Base-by-base conservation (phyloP, 768 basidiomycete species). In the Amanita fuliginea region DNA sequence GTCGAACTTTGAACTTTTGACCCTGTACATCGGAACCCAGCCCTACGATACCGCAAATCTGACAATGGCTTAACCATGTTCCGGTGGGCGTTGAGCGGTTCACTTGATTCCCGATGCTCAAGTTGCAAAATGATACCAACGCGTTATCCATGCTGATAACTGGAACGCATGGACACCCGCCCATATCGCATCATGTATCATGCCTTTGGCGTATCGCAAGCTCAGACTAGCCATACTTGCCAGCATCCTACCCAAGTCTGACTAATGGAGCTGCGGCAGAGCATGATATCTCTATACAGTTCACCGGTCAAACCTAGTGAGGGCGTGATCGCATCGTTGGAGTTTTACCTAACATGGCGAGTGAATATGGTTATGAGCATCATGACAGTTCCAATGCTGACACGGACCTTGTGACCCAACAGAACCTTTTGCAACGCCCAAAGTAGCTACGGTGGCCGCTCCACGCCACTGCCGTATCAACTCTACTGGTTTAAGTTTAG, bases 231-330 rank as follows among this genome's bases (percentile, higher is more conserved):
- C 16, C 39, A 40, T 40, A 21, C 21, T 21, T 19, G 21, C 19
- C 9, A 19, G 39, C 9, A 19, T 19, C 16, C 8, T 40, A 10
- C 39, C 39, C 39, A 11, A 40, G 39, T 40, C n/a, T 40, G 16
- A 40, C 39, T 40, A 40, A 40, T 40, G 39, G 39, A 40, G 39
- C 39, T 40, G 39, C n/a, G 18, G 36, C 39, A 40, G 39, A 40
- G 39, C 39, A 6, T 40, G 39, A 40, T 40, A 21, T 40, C 19
- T 37, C n/a, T 37, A n/a, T 40, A 32, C 32, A 21, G 39, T 40
- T 40, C 2, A n/a, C 39, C 21, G 18, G 39, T 40, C 39, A 40
- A 37, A 40, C 39, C 11, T 19, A 21, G 39, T 21, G 10, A 19
- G 16, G 11, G 21, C 39, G 19, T 40, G 21, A 40, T 40, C 39